Percentiles rank a stretch among this genome's conserved stretches.
These are phyloP conservation scores for Ambrosia artemisiifolia DNA, from an alignment of 129 eudicot genomes.

Conservation along the genomic window DNA sequence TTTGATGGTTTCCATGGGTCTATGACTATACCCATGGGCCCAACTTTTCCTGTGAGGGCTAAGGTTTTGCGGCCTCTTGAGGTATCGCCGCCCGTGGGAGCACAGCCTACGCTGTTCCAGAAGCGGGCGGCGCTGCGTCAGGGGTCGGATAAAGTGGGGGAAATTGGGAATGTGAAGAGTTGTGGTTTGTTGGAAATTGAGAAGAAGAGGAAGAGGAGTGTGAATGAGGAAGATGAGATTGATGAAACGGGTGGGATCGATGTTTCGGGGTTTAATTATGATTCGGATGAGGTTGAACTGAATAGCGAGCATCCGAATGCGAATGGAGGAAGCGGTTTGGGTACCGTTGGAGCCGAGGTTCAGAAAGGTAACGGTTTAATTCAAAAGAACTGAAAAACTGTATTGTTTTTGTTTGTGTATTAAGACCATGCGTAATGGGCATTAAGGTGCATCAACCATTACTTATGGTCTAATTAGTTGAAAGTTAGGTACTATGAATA, in stretches of 20 bases:
- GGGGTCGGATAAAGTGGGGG: constrained; percentile 18
- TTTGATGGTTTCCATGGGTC: constrained; percentile 40
- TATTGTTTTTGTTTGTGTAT: no score
- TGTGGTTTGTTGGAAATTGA: constrained; percentile 29
- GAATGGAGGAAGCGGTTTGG: constrained; percentile 31
- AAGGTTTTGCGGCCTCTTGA: constrained; percentile 58
- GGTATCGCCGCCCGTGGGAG: constrained; percentile 44
- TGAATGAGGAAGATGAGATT: constrained; percentile 30
- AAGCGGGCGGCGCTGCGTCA: constrained; percentile 56
- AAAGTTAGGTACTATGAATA: no score
- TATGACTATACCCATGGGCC: background rate
- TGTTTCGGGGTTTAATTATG: constrained; percentile 50
- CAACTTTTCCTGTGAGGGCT: constrained; percentile 28
- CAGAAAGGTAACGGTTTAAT: constrained; percentile 30
- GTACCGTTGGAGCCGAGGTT: constrained; percentile 28
- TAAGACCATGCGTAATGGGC: no score
- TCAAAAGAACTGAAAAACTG: no score
- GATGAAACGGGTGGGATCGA: constrained; percentile 43
- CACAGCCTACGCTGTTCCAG: constrained; percentile 63
- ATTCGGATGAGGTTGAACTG: constrained; percentile 55
- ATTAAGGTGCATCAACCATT: no score
- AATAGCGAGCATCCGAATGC: constrained; percentile 23
- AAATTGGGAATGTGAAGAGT: constrained; percentile 20
- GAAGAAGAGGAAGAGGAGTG: constrained; percentile 31
- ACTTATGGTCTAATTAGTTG: no score